These are phyloP conservation scores for Tremellales sp. DNA, from an alignment of 1,284 basidiomycete genomes.

Conservation along the genomic window DNA sequence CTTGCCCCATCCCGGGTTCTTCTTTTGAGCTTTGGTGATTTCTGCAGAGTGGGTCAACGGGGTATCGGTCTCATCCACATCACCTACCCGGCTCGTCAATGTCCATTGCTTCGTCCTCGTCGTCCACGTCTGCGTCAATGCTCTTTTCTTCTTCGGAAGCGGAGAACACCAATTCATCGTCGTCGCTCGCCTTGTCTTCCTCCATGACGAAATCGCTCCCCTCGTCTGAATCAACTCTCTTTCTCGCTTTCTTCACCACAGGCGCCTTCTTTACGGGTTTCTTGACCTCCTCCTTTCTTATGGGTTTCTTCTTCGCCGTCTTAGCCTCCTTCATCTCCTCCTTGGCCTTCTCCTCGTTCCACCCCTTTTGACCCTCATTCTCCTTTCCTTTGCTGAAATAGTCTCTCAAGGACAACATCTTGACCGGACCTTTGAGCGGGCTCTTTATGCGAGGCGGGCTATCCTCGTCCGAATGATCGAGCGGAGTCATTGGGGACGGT, in stretches of 20 bases:
- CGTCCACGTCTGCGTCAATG: slow-evolving; percentile 28
- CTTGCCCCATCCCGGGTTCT: slow-evolving; percentile 28
- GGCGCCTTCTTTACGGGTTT: neutral
- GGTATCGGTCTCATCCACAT: slow-evolving; percentile 13
- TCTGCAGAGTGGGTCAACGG: neutral
- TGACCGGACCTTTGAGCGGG: no score
- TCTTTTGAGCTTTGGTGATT: slow-evolving; percentile 16
- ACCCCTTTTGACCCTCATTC: neutral
- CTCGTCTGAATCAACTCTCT: slow-evolving; percentile 17
- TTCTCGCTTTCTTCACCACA: slow-evolving; percentile 10
- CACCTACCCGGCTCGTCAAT: slow-evolving; percentile 16
- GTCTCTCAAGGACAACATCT: no score
- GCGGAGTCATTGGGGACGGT: no score
- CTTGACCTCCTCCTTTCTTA: no score
- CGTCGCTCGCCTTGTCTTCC: slow-evolving; percentile 26
- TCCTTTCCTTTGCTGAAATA: neutral
- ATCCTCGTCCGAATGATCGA: no score
- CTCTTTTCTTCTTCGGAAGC: slow-evolving; percentile 18
- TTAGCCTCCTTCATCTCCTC: neutral
- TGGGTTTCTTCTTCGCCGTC: slow-evolving; percentile 1
- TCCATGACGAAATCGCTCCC: slow-evolving; percentile 30
- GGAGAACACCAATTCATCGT: slow-evolving; percentile 17
- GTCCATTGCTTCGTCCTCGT: slow-evolving; percentile 23
- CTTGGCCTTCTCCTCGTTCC: slow-evolving; percentile 5
- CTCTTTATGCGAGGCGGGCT: no score